phyloP scores from a whole-genome alignment of 495 filamentous ascomycete species.

The Gamarada debralockiae region DNA sequence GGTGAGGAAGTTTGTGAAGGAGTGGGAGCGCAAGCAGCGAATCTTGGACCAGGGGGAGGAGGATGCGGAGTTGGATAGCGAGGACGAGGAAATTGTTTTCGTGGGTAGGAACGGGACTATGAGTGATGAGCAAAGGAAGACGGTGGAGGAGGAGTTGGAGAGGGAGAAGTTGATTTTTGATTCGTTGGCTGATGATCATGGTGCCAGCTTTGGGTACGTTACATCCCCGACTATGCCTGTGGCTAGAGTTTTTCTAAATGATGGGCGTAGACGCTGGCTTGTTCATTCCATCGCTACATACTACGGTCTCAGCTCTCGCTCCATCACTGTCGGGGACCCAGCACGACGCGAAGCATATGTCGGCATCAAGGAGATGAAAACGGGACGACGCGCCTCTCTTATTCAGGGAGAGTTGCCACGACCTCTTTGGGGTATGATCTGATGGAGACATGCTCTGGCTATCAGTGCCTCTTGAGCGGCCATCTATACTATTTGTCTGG shows the following conservation, averaged over 20 bases:
- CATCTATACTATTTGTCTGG: too few relatives aligned
- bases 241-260: not conserved
- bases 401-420: conserved; percentile 42
- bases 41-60: conserved; percentile 42
- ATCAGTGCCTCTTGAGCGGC: too few relatives aligned
- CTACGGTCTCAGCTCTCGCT: conserved; percentile 86
- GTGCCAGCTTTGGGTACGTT: conserved; percentile 78
- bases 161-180: conserved; percentile 79
- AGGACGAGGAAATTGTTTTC: conserved; percentile 93
- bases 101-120: conserved; percentile 73
- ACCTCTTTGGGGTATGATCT: conserved; percentile 61
- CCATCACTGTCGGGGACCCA: conserved; percentile 71
- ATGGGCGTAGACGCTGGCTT: conserved; percentile 72
- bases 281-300: conserved; percentile 90
- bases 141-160: conserved; percentile 42
- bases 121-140: conserved; percentile 54
- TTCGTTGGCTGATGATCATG: conserved; percentile 64
- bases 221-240: too few relatives aligned
- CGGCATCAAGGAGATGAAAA: conserved; percentile 52
- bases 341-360: conserved; percentile 84
- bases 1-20: conserved; percentile 55
- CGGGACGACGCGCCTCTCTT: conserved; percentile 20
- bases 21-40: conserved; percentile 37
- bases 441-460: not conserved
- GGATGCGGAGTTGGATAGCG: conserved; percentile 50